Percentiles rank a stretch among this genome's conserved stretches.
phyloP scores from a whole-genome alignment of 257 asterid genomes.

The Coffea canephora region DNA sequence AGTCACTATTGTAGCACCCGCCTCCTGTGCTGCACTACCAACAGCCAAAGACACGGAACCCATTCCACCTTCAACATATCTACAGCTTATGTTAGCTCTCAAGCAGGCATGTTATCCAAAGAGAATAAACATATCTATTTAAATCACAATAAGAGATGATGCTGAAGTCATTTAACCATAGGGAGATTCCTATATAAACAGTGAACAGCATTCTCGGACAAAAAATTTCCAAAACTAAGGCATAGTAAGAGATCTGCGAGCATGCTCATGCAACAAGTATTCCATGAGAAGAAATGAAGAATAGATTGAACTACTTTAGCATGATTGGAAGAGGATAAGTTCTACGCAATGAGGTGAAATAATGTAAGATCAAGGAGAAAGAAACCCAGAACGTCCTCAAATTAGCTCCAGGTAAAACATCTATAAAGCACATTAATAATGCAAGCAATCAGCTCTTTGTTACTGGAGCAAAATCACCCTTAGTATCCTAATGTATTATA shows the following conservation, averaged over 20 bases:
- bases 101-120: conserved; percentile 12
- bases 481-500: conserved; percentile 28
- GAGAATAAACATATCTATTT: conserved; percentile 13
- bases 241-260: not conserved
- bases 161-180: conserved; percentile 9
- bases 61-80: conserved; percentile 99
- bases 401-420: not conserved
- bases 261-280: not conserved
- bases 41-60: conserved; percentile 89
- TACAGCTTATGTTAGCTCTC: conserved; percentile 32
- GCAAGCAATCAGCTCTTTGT: not conserved
- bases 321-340: too few species aligned
- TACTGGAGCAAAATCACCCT: not conserved
- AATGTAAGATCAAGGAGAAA: not conserved
- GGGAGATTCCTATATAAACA: not conserved
- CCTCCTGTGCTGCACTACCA: conserved; percentile 75
- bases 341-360: not conserved
- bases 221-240: not conserved
- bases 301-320: not conserved
- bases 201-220: not conserved
- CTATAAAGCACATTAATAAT: not conserved
- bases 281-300: not conserved
- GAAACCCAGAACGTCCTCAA: not conserved
- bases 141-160: conserved; percentile 11
- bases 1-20: conserved; percentile 80